Base-by-base conservation (phyloP, 2,329 filamentous ascomycete genomes). In the Decorospora gaudefroyi region DNA sequence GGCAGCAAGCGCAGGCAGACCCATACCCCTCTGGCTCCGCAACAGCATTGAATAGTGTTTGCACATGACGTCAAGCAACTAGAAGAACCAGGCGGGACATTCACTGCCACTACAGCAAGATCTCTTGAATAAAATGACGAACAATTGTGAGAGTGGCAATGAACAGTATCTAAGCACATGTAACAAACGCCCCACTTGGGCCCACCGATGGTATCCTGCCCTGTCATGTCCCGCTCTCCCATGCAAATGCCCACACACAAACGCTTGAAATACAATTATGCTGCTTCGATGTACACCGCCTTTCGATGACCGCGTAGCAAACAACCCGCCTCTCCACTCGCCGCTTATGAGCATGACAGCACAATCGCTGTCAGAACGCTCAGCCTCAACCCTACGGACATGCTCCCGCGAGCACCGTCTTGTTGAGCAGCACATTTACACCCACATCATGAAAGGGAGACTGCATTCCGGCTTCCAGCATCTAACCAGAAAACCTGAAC, bases 401-500 rank as follows among this genome's bases (percentile, higher is more conserved):
- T 23, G 42, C 29, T 32, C 40, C 10, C 10, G 27, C 23, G 12
- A 12, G 13, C 17, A 17, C 11, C 15, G 19, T 19, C 10, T 37
- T 15, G 15, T 12, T 30, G 12, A 11, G 8, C 18, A 13, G 33
- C 15, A 4, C 33, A 13, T 9, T 17, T 4, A 17, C 22, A 18
- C 21, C 23, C 31, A 32, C 26, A 8, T 43, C 41, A 26, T 34
- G 19, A 17, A 51, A 43, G 17, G 43, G 35, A 12, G 42, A 22
- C 28, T 45, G 42, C 22, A 32, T 31, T 27, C 39, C 32, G 37
- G 34, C 34, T 18, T 53, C 51, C 33, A 45, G 45, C 49, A 22
- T 45, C 52, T 67, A 70, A 48, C 67, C 67, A 31, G 65, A 61
- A 66, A 96, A 97, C 59, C 88, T 86, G 75, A 97, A 97, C 53